phyloP scores from a whole-genome alignment of 2,329 filamentous ascomycete species.

The Ceratocystis diversiconidia region DNA sequence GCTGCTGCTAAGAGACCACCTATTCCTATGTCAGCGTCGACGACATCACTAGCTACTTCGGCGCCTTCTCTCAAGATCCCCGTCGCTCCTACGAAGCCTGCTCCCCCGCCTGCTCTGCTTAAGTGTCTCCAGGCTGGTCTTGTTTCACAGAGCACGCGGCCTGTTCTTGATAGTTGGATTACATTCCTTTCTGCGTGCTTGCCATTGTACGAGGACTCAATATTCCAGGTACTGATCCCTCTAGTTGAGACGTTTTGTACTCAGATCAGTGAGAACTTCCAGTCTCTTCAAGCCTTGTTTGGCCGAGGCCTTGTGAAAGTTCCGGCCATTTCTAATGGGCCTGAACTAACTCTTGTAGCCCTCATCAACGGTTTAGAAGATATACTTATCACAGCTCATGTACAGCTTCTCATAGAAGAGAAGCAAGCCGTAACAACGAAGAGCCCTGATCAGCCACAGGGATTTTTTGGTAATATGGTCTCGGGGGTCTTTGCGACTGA shows the following conservation, averaged over 20 bases:
- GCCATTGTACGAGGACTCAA: constrained; percentile 66
- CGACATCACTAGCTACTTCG: neutral
- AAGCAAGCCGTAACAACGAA: constrained; percentile 53
- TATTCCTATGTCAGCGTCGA: neutral
- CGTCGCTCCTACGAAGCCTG: constrained; percentile 21
- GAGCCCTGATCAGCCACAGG: constrained; percentile 67
- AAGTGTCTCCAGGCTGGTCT: constrained; percentile 74
- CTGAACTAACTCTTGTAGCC: constrained; percentile 64
- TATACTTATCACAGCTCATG: constrained; percentile 73
- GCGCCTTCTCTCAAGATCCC: constrained; percentile 2
- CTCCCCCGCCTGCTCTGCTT: constrained; percentile 59
- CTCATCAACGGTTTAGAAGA: constrained; percentile 88
- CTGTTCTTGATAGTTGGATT: constrained; percentile 84
- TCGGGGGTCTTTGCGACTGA: constrained; percentile 80
- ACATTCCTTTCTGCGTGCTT: constrained; percentile 70
- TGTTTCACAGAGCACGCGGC: constrained; percentile 55
- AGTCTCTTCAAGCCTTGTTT: constrained; percentile 54
- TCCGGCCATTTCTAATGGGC: constrained; percentile 24
- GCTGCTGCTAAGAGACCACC: neutral
- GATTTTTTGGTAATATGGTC: constrained; percentile 89
- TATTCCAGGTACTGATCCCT: constrained; percentile 82
- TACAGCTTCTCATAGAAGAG: constrained; percentile 65
- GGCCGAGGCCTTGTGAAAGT: constrained; percentile 23
- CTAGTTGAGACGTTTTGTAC: constrained; percentile 79
- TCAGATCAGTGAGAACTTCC: constrained; percentile 61